These are phyloP conservation scores for Macrotyloma uniflorum DNA, from an alignment of 306 rosid genomes.

Conservation along the genomic window DNA sequence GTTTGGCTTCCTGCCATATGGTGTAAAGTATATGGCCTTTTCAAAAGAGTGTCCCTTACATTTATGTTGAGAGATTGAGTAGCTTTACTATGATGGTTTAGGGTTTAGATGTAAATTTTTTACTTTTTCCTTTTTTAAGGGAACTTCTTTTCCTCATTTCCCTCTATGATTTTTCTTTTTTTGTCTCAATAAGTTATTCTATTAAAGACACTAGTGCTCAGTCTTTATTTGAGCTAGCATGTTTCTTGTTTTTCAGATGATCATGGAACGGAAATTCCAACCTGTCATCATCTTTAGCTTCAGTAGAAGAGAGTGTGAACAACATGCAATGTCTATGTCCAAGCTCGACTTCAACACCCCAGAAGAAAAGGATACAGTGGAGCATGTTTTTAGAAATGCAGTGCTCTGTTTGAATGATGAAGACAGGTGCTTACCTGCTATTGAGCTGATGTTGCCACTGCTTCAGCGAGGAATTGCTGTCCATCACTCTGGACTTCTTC, in stretches of 20 bases:
- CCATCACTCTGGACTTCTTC: slow-evolving; percentile 99
- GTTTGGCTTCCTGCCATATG: neutral
- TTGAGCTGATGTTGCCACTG: slow-evolving; percentile 89
- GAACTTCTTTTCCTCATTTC: neutral
- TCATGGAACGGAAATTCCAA: slow-evolving; percentile 93
- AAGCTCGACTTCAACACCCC: slow-evolving; percentile 89
- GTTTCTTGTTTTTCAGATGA: slow-evolving; percentile 67
- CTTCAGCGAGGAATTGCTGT: slow-evolving; percentile 98
- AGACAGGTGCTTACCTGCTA: slow-evolving; percentile 92
- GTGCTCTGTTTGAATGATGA: slow-evolving; percentile 90
- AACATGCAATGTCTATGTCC: slow-evolving; percentile 95
- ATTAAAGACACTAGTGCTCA: neutral
- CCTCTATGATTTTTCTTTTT: neutral
- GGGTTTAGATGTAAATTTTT: neutral
- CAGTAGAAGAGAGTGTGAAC: slow-evolving; percentile 96
- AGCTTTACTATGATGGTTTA: neutral
- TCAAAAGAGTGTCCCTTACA: neutral
- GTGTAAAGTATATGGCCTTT: neutral
- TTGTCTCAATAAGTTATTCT: neutral
- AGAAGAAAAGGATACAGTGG: slow-evolving; percentile 88
- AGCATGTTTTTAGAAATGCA: slow-evolving; percentile 78
- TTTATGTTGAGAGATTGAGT: neutral
- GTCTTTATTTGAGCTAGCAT: slow-evolving; percentile 27
- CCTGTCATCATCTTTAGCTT: slow-evolving; percentile 97
- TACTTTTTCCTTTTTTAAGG: neutral